phyloP scores from a whole-genome alignment of 2,329 filamentous ascomycete species.

The Paecilomyces sp. region DNA sequence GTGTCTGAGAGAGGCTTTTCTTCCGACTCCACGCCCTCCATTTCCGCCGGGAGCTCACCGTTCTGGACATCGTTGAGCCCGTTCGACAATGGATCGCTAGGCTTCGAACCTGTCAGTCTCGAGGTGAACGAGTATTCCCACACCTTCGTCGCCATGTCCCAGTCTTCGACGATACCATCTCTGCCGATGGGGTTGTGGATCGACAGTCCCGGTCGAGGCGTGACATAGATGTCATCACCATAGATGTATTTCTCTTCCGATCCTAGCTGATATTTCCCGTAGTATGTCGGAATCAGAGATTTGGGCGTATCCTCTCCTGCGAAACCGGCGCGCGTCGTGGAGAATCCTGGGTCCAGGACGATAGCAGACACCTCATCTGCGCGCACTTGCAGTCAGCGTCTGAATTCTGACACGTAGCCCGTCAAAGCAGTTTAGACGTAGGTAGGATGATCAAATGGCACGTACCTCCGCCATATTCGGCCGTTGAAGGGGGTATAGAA shows the following conservation, averaged over 20 bases:
- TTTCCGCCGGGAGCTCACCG: conserved; percentile 51
- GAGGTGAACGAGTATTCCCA: conserved; percentile 93
- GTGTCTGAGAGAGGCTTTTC: conserved; percentile 81
- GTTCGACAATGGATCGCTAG: conserved; percentile 64
- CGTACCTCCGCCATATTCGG: conserved; percentile 45
- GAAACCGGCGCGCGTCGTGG: conserved; percentile 85
- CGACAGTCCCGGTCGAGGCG: conserved; percentile 67
- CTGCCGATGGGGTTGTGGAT: conserved; percentile 86
- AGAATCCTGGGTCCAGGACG: conserved; percentile 91
- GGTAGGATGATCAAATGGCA: conserved; percentile 10
- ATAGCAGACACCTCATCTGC: conserved; percentile 95
- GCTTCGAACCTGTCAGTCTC: conserved; percentile 70
- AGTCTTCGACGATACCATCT: conserved; percentile 90
- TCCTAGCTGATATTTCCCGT: conserved; percentile 56
- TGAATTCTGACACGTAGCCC: neutral
- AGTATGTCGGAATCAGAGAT: conserved; percentile 83
- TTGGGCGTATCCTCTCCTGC: conserved; percentile 97
- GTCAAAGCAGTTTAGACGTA: neutral
- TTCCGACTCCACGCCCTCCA: conserved; percentile 54
- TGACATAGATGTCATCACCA: conserved; percentile 82
- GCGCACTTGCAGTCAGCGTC: conserved; percentile 5
- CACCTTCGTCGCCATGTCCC: conserved; percentile 80
- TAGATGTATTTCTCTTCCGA: conserved; percentile 59
- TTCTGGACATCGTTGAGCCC: conserved; percentile 64
- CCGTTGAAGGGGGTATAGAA: conserved; percentile 37